Base-by-base conservation (phyloP, 768 basidiomycete genomes). In the Leccinellum albellum region DNA sequence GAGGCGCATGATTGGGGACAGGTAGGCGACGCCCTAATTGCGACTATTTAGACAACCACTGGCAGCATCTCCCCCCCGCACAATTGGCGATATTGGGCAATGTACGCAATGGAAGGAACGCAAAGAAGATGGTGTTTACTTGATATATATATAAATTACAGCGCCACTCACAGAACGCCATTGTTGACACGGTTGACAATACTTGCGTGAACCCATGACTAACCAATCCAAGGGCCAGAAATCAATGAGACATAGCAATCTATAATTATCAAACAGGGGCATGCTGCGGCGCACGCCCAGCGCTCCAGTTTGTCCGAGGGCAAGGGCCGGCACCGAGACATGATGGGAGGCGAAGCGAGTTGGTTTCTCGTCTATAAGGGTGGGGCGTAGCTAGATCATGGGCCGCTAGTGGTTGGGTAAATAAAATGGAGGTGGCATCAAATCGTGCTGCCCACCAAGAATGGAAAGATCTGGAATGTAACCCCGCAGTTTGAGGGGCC, bases 401-500 rank as follows among this genome's bases (percentile, higher is more conserved):
- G 21, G 47, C 61, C 54, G 53, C 57, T 66, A 46, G 61, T 48
- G 24, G 57, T 61, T 53, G 55, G 56, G 61, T 64, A 66, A 66
- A 50, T 20, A 52, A 47, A 61, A 62, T 64, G 62, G 48, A 61
- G 53, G 50, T 50, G 29, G n/a, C 48, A 54, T 59, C 61, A 63
- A 42, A 62, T 60, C 56, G 21, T 23, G 31, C 49, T 44, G n/a
- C 15, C 24, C 14, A 48, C 44, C 52, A 33, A 21, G 51, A 56
- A 64, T 50, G 61, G 55, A 29, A 64, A 35, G 4, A 14, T 50
- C 56, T 55, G 54, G 32, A 59, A 57, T 61, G 52, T 35, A 65
- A 62, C 56, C 61, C 65, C 70, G 67, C 70, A 71, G 69, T 71
- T 70, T 67, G 69, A 61, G 69, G 60, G 69, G 55, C 54, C 52